These are phyloP conservation scores for Tylopilus felleus DNA, from an alignment of 768 basidiomycete genomes.

Conservation along the genomic window DNA sequence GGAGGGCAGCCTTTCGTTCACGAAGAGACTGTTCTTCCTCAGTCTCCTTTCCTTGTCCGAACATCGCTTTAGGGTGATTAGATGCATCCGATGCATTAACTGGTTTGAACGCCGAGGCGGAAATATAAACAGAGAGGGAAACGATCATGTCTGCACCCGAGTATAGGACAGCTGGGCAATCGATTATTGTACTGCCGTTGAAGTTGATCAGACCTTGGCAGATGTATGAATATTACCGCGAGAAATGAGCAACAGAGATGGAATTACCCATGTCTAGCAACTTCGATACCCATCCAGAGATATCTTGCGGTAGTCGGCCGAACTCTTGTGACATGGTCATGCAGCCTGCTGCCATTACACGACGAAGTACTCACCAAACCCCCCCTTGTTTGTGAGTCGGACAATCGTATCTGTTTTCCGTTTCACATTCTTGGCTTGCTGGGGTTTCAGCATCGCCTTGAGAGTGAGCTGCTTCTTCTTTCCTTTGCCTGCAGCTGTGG, in stretches of 20 bases:
- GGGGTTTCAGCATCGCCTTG: slow-evolving; percentile 61
- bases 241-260: not conserved
- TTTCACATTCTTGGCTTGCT: slow-evolving; percentile 43
- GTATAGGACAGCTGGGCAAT: slow-evolving; percentile 67
- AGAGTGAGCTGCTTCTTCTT: slow-evolving; percentile 65
- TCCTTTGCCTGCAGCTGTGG: slow-evolving; percentile 29
- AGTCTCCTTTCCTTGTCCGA: slow-evolving; percentile 80
- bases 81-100: slow-evolving; percentile 33
- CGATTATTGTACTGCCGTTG: slow-evolving; percentile 66
- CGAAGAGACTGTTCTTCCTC: slow-evolving; percentile 73
- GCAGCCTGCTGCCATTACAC: not conserved
- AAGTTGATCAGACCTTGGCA: slow-evolving; percentile 61
- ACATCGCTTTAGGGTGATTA: slow-evolving; percentile 37
- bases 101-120: slow-evolving; percentile 62
- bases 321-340: slow-evolving; percentile 51
- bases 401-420: slow-evolving; percentile 63
- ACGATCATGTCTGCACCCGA: slow-evolving; percentile 79
- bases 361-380: slow-evolving; percentile 51
- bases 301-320: slow-evolving; percentile 68
- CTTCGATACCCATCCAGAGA: slow-evolving; percentile 69
- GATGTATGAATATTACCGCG: slow-evolving; percentile 1
- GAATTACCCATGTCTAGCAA: slow-evolving; percentile 64
- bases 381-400: slow-evolving; percentile 58
- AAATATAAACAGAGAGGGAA: slow-evolving; percentile 69
- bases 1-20: slow-evolving; percentile 72